These are phyloP conservation scores for Allium cepa DNA, from an alignment of 106 monocot species.

Conservation along the genomic window DNA sequence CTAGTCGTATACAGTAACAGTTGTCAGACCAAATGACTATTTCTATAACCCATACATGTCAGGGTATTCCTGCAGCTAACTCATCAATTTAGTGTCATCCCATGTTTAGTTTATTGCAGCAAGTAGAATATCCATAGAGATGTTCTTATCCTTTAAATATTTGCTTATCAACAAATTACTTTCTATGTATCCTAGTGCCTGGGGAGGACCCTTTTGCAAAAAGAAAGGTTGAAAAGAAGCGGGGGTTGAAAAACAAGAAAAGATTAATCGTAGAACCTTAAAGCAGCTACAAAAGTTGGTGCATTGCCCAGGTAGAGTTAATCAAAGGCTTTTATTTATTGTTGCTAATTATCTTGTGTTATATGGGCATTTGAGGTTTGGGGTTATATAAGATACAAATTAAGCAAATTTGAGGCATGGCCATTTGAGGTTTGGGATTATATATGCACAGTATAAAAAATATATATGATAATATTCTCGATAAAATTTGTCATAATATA, in stretches of 20 bases:
- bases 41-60: neutral
- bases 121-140: neutral
- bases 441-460: too few relatives aligned
- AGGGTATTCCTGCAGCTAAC: too few relatives aligned
- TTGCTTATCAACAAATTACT: neutral
- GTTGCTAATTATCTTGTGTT: too few relatives aligned
- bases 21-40: neutral
- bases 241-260: constrained; percentile 77
- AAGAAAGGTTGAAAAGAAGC: constrained; percentile 69
- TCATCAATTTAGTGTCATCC: neutral
- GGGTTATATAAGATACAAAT: too few relatives aligned
- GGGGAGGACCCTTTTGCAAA: constrained; percentile 83
- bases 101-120: neutral
- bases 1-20: neutral
- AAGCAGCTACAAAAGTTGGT: constrained; percentile 54
- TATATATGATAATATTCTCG: too few relatives aligned
- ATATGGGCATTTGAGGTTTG: too few relatives aligned
- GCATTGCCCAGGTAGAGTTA: constrained; percentile 74
- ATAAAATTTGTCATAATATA: too few relatives aligned
- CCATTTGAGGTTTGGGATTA: too few relatives aligned
- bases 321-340: too few relatives aligned
- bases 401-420: too few relatives aligned
- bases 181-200: constrained; percentile 38
- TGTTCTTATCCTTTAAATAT: neutral
- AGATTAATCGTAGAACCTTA: constrained; percentile 71